Conservation (phyloP, 805 yeast genomes). For the Myxozyma vanderwaltii region DNA sequence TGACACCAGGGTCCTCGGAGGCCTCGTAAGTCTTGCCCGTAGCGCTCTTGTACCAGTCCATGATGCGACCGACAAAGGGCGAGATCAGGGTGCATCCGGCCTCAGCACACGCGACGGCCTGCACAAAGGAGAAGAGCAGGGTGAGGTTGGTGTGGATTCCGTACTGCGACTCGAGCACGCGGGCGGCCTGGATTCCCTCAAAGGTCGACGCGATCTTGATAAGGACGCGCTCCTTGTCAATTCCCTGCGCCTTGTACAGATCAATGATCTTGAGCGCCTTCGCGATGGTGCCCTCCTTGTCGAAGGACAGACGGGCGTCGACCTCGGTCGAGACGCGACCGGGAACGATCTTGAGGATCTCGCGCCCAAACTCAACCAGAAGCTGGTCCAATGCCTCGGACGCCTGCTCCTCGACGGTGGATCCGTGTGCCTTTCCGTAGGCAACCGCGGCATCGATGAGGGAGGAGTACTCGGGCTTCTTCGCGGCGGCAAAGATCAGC, state of each 20-base stretch:
- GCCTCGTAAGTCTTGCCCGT: slow-evolving; percentile 85
- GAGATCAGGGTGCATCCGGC: slow-evolving; percentile 94
- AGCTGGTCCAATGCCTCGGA: slow-evolving; percentile 84
- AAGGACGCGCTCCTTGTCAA: slow-evolving; percentile 83
- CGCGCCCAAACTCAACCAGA: slow-evolving; percentile 93
- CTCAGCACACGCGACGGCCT: slow-evolving; percentile 99
- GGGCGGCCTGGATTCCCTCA: slow-evolving; percentile 99
- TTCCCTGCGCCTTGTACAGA: slow-evolving; percentile 82
- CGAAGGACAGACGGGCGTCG: slow-evolving; percentile 96
- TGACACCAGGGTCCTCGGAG: slow-evolving; percentile 93
- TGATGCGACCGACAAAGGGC: slow-evolving; percentile 98
- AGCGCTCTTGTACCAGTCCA: slow-evolving; percentile 95
- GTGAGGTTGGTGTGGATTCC: slow-evolving; percentile 95
- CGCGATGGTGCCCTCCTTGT: slow-evolving; percentile 88
- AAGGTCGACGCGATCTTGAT: slow-evolving; percentile 97
- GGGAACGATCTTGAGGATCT: slow-evolving; percentile 91
- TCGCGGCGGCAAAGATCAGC: slow-evolving; percentile 91
- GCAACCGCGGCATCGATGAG: slow-evolving; percentile 89
- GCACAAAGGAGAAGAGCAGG: slow-evolving; percentile 88
- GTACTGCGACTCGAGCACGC: slow-evolving; percentile 87
- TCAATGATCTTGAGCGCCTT: slow-evolving; percentile 91
- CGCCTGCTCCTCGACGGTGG: slow-evolving; percentile 59
- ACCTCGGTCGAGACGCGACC: slow-evolving; percentile 99
- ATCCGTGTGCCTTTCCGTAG: slow-evolving; percentile 65
- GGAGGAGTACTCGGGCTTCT: slow-evolving; percentile 83